A percentile compares a stretch with the other conserved stretches of the same genome.
Conservation (phyloP, 2,329 filamentous ascomycete species). For the Aspergillus pseudotamarii region DNA sequence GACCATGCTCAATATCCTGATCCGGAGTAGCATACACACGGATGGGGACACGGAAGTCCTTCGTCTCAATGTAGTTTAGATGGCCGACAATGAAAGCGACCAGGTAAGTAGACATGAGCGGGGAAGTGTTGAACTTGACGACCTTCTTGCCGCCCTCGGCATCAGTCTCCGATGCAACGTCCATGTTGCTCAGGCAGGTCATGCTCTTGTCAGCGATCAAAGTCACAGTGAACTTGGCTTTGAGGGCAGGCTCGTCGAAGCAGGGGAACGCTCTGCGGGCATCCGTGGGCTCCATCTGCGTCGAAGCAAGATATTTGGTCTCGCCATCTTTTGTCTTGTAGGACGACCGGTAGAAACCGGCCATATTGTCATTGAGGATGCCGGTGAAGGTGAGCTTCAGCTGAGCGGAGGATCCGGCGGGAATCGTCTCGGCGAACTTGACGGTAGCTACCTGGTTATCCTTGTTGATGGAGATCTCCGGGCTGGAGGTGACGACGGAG, state of each 20-base stretch:
- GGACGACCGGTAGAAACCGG: conserved; percentile 93
- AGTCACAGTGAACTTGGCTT: conserved; percentile 89
- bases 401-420: conserved; percentile 75
- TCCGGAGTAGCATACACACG: conserved; percentile 92
- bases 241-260: conserved; percentile 93
- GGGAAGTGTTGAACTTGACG: conserved; percentile 89
- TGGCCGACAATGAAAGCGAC: conserved; percentile 93
- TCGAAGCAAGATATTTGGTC: conserved; percentile 81
- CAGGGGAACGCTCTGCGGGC: conserved; percentile 91
- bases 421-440: conserved; percentile 72
- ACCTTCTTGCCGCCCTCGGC: conserved; percentile 75
- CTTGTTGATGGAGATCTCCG: conserved; percentile 72
- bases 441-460: conserved; percentile 81
- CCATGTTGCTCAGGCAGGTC: conserved; percentile 97
- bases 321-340: conserved; percentile 82
- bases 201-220: conserved; percentile 86
- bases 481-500: conserved; percentile 61
- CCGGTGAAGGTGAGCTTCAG: conserved; percentile 79
- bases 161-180: conserved; percentile 78
- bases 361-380: conserved; percentile 89
- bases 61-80: conserved; percentile 90
- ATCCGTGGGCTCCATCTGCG: conserved; percentile 96
- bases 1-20: conserved; percentile 85
- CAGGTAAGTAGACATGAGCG: conserved; percentile 94
- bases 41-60: conserved; percentile 86